A percentile compares a stretch with the other conserved stretches of the same genome.
These are phyloP conservation scores for Botrytis galanthina DNA, from an alignment of 2,329 filamentous ascomycete species.

Conservation along the genomic window DNA sequence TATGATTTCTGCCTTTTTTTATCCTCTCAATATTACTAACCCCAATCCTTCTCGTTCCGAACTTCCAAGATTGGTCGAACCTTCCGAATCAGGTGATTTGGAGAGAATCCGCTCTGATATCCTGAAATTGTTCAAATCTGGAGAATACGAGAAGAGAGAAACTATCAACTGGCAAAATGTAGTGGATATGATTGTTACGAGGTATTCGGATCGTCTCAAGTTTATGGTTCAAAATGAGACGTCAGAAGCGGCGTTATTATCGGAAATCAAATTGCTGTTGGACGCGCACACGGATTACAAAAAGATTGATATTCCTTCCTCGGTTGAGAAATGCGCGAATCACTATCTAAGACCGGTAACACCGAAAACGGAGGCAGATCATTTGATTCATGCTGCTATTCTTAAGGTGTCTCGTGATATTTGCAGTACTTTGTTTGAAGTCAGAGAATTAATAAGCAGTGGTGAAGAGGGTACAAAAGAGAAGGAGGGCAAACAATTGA, in stretches of 20 bases:
- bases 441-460: constrained; percentile 24
- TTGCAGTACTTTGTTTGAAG: constrained; percentile 40
- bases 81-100: constrained; percentile 31
- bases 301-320: constrained; percentile 40
- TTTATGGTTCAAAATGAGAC: constrained; percentile 24
- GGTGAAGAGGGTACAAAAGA: not conserved
- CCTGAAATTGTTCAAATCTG: constrained; percentile 41
- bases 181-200: constrained; percentile 61
- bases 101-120: constrained; percentile 45
- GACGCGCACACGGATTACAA: constrained; percentile 47
- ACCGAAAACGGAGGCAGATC: constrained; percentile 44
- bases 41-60: constrained; percentile 25
- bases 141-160: constrained; percentile 21
- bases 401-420: constrained; percentile 42
- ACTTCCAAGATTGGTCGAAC: constrained; percentile 29
- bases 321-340: constrained; percentile 47
- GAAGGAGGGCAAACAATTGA: not conserved
- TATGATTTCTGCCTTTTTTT: constrained; percentile 37
- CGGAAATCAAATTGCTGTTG: constrained; percentile 42
- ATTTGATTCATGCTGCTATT: constrained; percentile 47
- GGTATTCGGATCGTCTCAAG: constrained; percentile 57
- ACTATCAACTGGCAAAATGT: constrained; percentile 59
- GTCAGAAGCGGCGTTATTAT: constrained; percentile 38
- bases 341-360: constrained; percentile 44
- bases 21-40: constrained; percentile 35